Base-by-base conservation (phyloP, 257 asterid species). In the Mitragyna speciosa region DNA sequence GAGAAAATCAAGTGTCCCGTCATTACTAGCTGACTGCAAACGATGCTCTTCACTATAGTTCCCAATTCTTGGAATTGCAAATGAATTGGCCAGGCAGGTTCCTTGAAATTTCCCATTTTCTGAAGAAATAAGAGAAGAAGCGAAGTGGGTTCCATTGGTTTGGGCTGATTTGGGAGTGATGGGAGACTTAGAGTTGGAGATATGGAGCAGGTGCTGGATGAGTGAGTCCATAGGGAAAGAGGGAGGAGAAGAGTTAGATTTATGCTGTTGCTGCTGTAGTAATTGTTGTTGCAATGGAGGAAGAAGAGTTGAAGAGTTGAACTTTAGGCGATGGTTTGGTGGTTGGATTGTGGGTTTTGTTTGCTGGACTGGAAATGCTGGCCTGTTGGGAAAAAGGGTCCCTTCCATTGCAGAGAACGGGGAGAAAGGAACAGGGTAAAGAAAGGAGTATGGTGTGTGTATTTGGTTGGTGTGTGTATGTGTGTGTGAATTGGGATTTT, bases 141-240 rank as follows among this genome's bases (percentile, higher is more conserved):
- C 70, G 59, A 79, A 69, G 51, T 63, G 75, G 82, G 81, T 12
- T 10, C 69, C 65, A 28, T 52, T 63, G 33, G 80, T 79, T 54
- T 79, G 7, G 16, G 93, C 85, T 22, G 92, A 79, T 66, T 86
- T 87, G 0, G 41, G 41, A 36, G 83, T 78, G 12, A 89, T 75
- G 48, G 75, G 73, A 31, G 56, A 64, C 36, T 72, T 75, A 41
- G 83, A 41, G 28, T 82, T 83, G 33, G 98, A 91, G 41, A 91
- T 82, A 80, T 89, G 95, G 33, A 91, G 91, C 49, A 95, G 97
- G 82, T 91, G 92, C 80, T 89, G 92, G 24, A 95, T 90, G 78
- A 95, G 96, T 22, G 99, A 90, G 83, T 95, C 97, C 31, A 95
- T 86, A 48, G 92, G 97, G 51, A 92, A 90, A 12, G 92, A 74